Evolutionary conservation across 2,329 filamentous ascomycete genomes (phyloP), one percentile per base, ranked within the genome.

Genomic region (Fusarium piperis): DNA sequence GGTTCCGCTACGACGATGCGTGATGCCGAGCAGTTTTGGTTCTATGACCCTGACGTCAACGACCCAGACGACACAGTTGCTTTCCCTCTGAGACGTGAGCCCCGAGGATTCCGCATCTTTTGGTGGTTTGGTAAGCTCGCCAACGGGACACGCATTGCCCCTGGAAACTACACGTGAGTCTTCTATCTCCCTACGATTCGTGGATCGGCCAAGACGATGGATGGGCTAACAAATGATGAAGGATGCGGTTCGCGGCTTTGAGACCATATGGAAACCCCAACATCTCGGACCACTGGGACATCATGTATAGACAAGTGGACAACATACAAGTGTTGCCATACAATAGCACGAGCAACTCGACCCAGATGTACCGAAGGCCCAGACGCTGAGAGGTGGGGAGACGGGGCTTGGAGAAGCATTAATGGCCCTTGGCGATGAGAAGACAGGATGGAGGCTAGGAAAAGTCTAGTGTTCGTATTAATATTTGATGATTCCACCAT

Each of bases 61-160:
- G 77, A 82, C 67, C 80, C 80, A n/a, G 77, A 80, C 16, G 80
- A 83, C 59, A 81, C 81, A 1, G 70, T 81, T 12, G 61, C 82
- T 1, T 83, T 85, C 62, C 83, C 83, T 0, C 63, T 82, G 15
- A 77, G 69, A 16, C 76, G 79, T 3, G 75, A 81, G 9, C 75
- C 79, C 2, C 78, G 83, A 6, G 78, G 78, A 3, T 79, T 78
- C 30, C 66, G 72, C 7, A 77, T 77, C 36, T 81, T 80, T 52
- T 84, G 80, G 79, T 84, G 83, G 83, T 81, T 84, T 18, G 82
- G 83, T 4, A 80, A 81, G 61, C 77, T 84, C 16, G 80, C 82
- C 13, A 83, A 84, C 60, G 83, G 82, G 6, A 79, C 81, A 9
- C 78, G 79, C 39, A 83, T 84, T 46, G 70, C 75, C 3, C 80